A percentile compares a stretch with the other conserved stretches of the same genome.
Evolutionary conservation across 129 eudicot genomes (phyloP).

Genomic region (Glebionis coronaria): DNA sequence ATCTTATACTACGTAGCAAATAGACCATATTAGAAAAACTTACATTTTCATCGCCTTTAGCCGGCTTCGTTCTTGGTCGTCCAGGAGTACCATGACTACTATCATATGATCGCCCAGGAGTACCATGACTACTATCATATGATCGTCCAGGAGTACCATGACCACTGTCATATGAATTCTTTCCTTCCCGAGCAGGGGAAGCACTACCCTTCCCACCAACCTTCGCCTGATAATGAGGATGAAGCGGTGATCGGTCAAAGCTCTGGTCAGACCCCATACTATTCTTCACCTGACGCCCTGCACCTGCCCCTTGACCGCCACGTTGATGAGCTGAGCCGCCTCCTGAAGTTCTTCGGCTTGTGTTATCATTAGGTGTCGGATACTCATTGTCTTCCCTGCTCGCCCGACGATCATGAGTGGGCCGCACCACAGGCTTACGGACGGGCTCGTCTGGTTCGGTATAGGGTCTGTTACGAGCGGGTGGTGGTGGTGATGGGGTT

Average conservation of each 20-base stretch:
- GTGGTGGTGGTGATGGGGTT: slow-evolving; percentile 33
- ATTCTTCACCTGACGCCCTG: slow-evolving; percentile 49
- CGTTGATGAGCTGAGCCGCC: slow-evolving; percentile 43
- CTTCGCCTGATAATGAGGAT: slow-evolving; percentile 62
- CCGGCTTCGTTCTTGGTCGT: slow-evolving; percentile 54
- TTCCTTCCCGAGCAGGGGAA: slow-evolving; percentile 62
- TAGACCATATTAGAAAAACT: slow-evolving; percentile 20
- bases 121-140: slow-evolving; percentile 70
- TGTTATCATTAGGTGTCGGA: slow-evolving; percentile 40
- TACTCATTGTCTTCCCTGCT: slow-evolving; percentile 56
- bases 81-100: slow-evolving; percentile 69
- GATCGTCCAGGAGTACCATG: slow-evolving; percentile 69
- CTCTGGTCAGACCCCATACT: slow-evolving; percentile 68
- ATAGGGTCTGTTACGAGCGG: slow-evolving; percentile 36
- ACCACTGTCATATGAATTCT: slow-evolving; percentile 55
- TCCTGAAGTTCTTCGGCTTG: slow-evolving; percentile 32
- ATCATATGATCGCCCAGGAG: slow-evolving; percentile 62
- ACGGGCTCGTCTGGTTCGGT: slow-evolving; percentile 39
- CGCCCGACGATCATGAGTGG: slow-evolving; percentile 34
- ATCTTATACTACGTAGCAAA: no score
- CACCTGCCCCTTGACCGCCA: slow-evolving; percentile 50
- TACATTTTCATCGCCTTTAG: slow-evolving; percentile 64
- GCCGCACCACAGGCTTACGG: slow-evolving; percentile 33
- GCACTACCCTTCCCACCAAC: slow-evolving; percentile 39
- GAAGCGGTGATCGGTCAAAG: slow-evolving; percentile 75